Evolutionary conservation across 2,329 filamentous ascomycete genomes (phyloP), one percentile per base, ranked within the genome.

Genomic region (Emmonsiellopsis sp.): DNA sequence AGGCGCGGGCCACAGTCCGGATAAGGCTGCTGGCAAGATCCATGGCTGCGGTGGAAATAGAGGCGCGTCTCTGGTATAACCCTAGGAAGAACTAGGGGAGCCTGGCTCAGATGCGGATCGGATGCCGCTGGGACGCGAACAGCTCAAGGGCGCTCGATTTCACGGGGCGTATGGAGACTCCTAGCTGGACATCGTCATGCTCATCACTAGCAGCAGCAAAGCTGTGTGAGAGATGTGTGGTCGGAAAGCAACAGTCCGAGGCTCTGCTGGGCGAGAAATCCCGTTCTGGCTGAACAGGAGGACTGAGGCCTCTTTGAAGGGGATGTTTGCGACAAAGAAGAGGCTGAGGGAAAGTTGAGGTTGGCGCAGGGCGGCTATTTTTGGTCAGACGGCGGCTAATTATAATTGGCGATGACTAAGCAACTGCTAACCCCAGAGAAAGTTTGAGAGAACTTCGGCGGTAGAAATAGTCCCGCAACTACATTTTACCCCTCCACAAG

Each of bases 1-100:
- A 95, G 54, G 88, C 85, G 67, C 90, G 87, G 64, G 84, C 86
- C 40, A 90, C 87, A 52, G 85, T 93, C 70, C 91, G 88, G 64
- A 97, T 83, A 59, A 97, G 83, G 41, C 85, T 85, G 68, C 90
- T 82, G 52, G 83, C 83, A 59, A 85, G 78, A 69, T 87, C 82
- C 76, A 85, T 82, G 55, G 65, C 43, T 48, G 30, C 47, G 45
- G 15, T 11, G 8, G 20, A 13, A 9, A 2, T 2, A 37, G 16
- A 26, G 13, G 38, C 35, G 20, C 20, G 47, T 13, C 47, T n/a
- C 35, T 16, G 16, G 26, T 31, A 13, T 30, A 30, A 8, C 30
- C 20, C 47, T 11, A 13, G 8, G n/a, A 32, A 38, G 20, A 8
- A 8, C 15, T 10, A 40, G 20, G 13, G 30, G 20, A 30, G 34